Evolutionary conservation across 805 yeast genomes (phyloP).

Genomic region (Pichia cabralensis): DNA sequence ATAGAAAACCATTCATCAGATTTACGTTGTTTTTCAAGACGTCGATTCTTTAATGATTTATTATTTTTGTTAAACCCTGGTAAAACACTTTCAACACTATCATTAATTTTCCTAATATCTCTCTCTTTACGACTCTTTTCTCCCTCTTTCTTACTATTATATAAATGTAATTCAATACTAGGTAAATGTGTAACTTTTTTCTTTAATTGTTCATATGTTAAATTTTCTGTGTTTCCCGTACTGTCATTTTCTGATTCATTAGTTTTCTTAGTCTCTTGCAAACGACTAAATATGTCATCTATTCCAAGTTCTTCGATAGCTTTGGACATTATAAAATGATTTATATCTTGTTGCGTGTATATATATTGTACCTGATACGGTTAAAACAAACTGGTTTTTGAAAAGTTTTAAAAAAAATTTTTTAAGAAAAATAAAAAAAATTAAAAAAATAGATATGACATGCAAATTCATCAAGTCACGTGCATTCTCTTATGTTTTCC

Average conservation of each 20-base stretch:
- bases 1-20: conserved; percentile 73
- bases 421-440: no score
- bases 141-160: conserved; percentile 4
- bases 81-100: conserved; percentile 30
- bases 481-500: no score
- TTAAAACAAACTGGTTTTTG: no score
- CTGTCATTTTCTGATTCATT: conserved; percentile 13
- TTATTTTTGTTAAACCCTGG: conserved; percentile 13
- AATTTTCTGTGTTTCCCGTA: conserved; percentile 11
- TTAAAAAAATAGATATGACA: no score
- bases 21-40: conserved; percentile 23
- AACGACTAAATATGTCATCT: conserved; percentile 27
- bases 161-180: conserved; percentile 27
- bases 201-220: conserved; percentile 20
- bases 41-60: conserved; percentile 12
- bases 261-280: conserved; percentile 2
- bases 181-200: conserved; percentile 25
- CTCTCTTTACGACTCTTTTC: conserved; percentile 1
- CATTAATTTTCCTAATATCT: conserved; percentile 29
- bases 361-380: no score
- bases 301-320: conserved; percentile 11
- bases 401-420: no score
- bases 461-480: no score
- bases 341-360: no score
- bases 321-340: background rate